Evolutionary conservation across 2,329 filamentous ascomycete genomes (phyloP).

Genomic region (Neonectria faginata): DNA sequence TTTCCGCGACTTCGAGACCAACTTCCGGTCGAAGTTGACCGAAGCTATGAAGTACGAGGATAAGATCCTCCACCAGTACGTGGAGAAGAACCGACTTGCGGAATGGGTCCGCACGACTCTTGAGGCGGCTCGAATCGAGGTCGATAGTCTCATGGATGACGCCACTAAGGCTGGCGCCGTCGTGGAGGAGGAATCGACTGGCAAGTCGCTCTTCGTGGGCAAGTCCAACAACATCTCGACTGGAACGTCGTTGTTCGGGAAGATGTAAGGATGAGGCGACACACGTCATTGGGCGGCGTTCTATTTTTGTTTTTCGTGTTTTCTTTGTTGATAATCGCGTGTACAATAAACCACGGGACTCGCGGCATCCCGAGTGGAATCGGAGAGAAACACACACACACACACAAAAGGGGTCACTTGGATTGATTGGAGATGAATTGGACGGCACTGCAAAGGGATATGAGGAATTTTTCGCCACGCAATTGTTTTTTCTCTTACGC

Average conservation of each 20-base stretch:
- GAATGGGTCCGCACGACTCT: constrained; percentile 69
- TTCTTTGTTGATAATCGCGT: constrained; percentile 27
- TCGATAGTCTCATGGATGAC: constrained; percentile 50
- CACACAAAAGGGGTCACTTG: constrained; percentile 31
- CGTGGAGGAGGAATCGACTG: constrained; percentile 22
- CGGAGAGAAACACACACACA: constrained; percentile 22
- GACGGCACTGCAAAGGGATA: constrained; percentile 19
- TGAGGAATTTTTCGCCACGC: constrained; percentile 12
- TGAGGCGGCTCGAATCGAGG: constrained; percentile 52
- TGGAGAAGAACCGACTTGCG: constrained; percentile 76
- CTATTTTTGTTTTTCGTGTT: constrained; percentile 10
- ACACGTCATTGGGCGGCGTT: constrained; percentile 30
- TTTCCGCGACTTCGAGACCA: constrained; percentile 69
- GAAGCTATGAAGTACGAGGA: constrained; percentile 82
- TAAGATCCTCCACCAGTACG: constrained; percentile 69
- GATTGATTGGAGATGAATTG: constrained; percentile 30
- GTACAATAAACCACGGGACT: constrained; percentile 28
- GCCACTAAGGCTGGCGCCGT: constrained; percentile 38
- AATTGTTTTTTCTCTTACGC: constrained; percentile 19
- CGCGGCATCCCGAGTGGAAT: constrained; percentile 9
- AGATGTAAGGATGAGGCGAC: constrained; percentile 19
- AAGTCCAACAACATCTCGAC: constrained; percentile 23
- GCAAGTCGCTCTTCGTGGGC: constrained; percentile 37
- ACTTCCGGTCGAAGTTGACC: constrained; percentile 74
- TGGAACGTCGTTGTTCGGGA: constrained; percentile 26